Percentiles rank a stretch among this genome's conserved stretches.
Evolutionary conservation across 306 rosid genomes (phyloP).

Genomic region (Elaeagnus macrophylla): DNA sequence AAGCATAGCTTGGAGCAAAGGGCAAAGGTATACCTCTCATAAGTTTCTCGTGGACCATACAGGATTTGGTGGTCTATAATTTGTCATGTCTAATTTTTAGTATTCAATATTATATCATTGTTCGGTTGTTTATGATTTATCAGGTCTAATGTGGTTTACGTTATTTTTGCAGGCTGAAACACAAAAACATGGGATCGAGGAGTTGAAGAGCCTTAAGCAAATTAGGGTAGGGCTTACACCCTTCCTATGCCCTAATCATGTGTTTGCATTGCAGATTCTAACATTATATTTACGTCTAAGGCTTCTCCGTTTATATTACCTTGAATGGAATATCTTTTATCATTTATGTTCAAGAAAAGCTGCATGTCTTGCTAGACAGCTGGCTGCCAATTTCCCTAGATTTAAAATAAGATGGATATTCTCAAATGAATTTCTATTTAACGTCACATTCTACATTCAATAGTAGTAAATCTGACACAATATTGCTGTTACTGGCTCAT

Average conservation of each 20-base stretch:
- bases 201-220: conserved; percentile 66
- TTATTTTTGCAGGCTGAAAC: conserved; percentile 62
- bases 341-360: no score
- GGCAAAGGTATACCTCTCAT: conserved; percentile 54
- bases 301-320: no score
- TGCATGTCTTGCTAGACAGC: no score
- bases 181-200: conserved; percentile 84
- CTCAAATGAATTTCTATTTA: no score
- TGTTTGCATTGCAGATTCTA: not conserved
- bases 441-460: no score
- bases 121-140: not conserved
- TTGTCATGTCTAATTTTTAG: conserved; percentile 5
- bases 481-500: no score
- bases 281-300: no score
- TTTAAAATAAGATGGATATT: no score
- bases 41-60: not conserved
- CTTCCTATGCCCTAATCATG: not conserved
- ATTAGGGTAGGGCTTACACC: conserved; percentile 55
- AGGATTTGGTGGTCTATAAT: conserved; percentile 9
- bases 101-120: not conserved
- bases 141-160: not conserved
- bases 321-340: no score
- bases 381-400: no score
- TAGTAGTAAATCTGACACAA: no score
- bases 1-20: conserved; percentile 83